A percentile compares a stretch with the other conserved stretches of the same genome.
Evolutionary conservation across 306 rosid species (phyloP).

Genomic region (Sophora flavescens): DNA sequence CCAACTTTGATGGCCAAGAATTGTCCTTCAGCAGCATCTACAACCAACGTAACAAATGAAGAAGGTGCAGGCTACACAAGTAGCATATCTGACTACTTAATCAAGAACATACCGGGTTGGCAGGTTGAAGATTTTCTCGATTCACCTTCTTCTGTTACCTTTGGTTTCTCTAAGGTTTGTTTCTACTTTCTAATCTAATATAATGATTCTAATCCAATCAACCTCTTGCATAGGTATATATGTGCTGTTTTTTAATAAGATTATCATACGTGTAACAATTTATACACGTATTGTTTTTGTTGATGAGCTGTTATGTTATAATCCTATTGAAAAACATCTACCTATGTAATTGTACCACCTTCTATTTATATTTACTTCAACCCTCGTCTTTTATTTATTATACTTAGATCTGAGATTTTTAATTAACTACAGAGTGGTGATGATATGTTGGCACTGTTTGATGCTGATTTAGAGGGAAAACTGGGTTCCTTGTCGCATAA

Average conservation of each 20-base stretch:
- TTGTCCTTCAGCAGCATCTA: no score
- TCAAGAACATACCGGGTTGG: constrained; percentile 84
- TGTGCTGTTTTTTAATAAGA: no score
- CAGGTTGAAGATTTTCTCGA: constrained; percentile 77
- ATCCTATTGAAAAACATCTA: no score
- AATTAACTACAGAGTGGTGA: constrained; percentile 41
- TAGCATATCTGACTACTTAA: constrained; percentile 81
- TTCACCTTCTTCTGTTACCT: constrained; percentile 51
- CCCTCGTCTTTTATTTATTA: neutral
- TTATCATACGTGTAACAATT: no score
- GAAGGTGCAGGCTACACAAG: constrained; percentile 46
- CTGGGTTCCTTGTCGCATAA: constrained; percentile 45
- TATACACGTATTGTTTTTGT: no score
- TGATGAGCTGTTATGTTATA: no score
- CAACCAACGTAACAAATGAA: neutral
- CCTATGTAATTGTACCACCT: no score
- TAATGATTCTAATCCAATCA: no score
- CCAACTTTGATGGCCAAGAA: no score
- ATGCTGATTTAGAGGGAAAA: constrained; percentile 46
- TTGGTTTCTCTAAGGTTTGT: constrained; percentile 61
- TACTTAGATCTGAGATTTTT: constrained; percentile 22
- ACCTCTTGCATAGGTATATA: no score
- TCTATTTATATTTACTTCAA: no score
- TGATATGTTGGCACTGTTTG: constrained; percentile 43
- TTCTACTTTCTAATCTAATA: neutral